These are phyloP conservation scores for Farysia itapuensis DNA, from an alignment of 1,284 basidiomycete genomes.

Conservation along the genomic window DNA sequence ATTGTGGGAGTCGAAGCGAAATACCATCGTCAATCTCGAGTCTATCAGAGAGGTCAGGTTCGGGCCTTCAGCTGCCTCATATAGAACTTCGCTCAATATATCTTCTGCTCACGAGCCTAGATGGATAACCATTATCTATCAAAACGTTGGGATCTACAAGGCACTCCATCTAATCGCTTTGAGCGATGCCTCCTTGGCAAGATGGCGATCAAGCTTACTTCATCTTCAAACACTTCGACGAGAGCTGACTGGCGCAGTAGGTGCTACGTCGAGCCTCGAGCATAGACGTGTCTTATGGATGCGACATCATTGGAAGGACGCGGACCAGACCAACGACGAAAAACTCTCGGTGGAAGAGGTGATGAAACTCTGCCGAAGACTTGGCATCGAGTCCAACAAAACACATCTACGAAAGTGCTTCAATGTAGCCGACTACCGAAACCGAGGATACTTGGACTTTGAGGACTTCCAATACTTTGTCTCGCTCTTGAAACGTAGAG, in stretches of 20 bases:
- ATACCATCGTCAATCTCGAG: constrained; percentile 77
- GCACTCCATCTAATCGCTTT: constrained; percentile 84
- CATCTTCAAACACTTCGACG: constrained; percentile 59
- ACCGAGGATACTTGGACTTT: constrained; percentile 76
- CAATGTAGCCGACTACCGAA: constrained; percentile 73
- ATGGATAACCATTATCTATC: constrained; percentile 79
- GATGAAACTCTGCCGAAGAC: constrained; percentile 72
- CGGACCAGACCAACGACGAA: constrained; percentile 69
- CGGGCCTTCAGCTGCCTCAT: constrained; percentile 73
- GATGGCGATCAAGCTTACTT: constrained; percentile 63
- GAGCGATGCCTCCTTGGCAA: constrained; percentile 69
- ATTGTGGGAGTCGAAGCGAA: constrained; percentile 78
- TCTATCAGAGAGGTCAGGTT: constrained; percentile 87
- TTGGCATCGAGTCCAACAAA: constrained; percentile 72
- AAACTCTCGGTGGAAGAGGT: constrained; percentile 74
- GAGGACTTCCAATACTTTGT: constrained; percentile 82
- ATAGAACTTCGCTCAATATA: constrained; percentile 73
- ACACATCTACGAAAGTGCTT: constrained; percentile 71
- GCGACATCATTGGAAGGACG: constrained; percentile 77
- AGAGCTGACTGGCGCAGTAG: constrained; percentile 38
- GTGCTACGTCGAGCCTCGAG: constrained; percentile 61
- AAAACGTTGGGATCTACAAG: constrained; percentile 80
- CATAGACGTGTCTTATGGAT: constrained; percentile 76
- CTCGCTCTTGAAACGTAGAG: constrained; percentile 76
- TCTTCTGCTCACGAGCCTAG: constrained; percentile 62